phyloP scores from a whole-genome alignment of 441 rosid species.

The Syzygium malaccense region DNA sequence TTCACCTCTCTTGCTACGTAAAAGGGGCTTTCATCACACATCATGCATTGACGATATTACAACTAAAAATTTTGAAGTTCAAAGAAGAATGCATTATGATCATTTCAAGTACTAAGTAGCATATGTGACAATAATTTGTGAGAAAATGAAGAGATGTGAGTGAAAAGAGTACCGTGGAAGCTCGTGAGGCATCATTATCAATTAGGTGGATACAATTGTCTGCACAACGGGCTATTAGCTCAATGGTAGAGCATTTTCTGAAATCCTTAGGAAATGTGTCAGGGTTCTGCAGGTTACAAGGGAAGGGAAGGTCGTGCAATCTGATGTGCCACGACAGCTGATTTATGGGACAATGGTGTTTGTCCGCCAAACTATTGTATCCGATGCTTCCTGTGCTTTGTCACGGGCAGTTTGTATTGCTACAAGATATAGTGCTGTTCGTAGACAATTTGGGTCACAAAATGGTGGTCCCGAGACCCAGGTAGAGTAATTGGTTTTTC shows the following conservation, averaged over 20 bases:
- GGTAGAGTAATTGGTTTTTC: slow-evolving; percentile 27
- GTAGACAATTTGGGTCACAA: slow-evolving; percentile 86
- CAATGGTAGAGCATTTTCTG: background rate
- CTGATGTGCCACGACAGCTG: slow-evolving; percentile 81
- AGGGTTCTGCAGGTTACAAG: slow-evolving; percentile 83
- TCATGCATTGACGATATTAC: background rate
- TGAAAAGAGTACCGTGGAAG: background rate
- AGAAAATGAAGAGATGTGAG: background rate
- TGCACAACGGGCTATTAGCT: background rate
- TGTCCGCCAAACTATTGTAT: slow-evolving; percentile 77
- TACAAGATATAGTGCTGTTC: slow-evolving; percentile 89
- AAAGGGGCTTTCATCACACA: background rate
- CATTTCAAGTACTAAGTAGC: background rate
- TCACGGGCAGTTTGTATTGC: slow-evolving; percentile 94
- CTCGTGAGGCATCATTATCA: background rate
- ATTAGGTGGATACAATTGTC: background rate
- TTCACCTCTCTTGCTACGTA: background rate
- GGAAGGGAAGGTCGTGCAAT: slow-evolving; percentile 73
- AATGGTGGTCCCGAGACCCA: slow-evolving; percentile 75
- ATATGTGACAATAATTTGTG: background rate
- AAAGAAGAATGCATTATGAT: background rate
- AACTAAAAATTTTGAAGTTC: background rate
- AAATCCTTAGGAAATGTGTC: slow-evolving; percentile 23
- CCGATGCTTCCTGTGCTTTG: slow-evolving; percentile 82
- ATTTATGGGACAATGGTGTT: slow-evolving; percentile 91